Conservation (phyloP, 192 early-diverging fungal genomes). For the Coemansia sp. region DNA sequence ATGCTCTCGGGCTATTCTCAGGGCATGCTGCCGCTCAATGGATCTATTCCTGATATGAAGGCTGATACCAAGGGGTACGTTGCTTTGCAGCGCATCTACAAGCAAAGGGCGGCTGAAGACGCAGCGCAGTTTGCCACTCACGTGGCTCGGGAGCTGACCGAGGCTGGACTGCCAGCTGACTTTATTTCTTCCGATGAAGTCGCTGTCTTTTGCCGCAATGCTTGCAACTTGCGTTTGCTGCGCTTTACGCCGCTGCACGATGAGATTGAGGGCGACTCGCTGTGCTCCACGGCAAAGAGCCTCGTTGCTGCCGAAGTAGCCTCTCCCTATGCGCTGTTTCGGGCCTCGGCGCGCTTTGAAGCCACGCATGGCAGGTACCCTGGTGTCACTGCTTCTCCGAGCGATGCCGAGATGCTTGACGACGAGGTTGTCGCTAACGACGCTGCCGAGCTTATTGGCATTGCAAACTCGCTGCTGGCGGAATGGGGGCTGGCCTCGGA, state of each 20-base stretch:
- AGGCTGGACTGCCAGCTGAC: constrained; percentile 54
- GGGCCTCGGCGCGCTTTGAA: constrained; percentile 23
- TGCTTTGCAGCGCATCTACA: constrained; percentile 79
- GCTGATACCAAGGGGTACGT: constrained; percentile 88
- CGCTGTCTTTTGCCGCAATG: constrained; percentile 82
- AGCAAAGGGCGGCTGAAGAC: constrained; percentile 75
- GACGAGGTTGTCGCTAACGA: constrained; percentile 21
- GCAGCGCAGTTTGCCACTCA: constrained; percentile 49
- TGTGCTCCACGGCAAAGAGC: background rate
- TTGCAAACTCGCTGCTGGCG: constrained; percentile 22
- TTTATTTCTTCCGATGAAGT: constrained; percentile 64
- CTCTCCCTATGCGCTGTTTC: constrained; percentile 32
- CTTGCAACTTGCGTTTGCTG: constrained; percentile 65
- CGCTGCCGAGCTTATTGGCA: background rate
- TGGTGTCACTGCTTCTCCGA: constrained; percentile 7
- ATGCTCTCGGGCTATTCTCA: constrained; percentile 62
- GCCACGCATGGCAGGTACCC: constrained; percentile 20
- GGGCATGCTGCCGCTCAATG: constrained; percentile 78
- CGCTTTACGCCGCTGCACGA: constrained; percentile 30
- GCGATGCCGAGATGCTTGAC: constrained; percentile 11
- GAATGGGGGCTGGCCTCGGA: constrained; percentile 7
- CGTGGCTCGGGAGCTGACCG: constrained; percentile 52
- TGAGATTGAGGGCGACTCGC: constrained; percentile 11
- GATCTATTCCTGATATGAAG: constrained; percentile 96
- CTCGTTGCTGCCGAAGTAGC: constrained; percentile 9